Base-by-base conservation (phyloP, 352 stramenopile genomes). In the Phytophthora fragariaefolia region DNA sequence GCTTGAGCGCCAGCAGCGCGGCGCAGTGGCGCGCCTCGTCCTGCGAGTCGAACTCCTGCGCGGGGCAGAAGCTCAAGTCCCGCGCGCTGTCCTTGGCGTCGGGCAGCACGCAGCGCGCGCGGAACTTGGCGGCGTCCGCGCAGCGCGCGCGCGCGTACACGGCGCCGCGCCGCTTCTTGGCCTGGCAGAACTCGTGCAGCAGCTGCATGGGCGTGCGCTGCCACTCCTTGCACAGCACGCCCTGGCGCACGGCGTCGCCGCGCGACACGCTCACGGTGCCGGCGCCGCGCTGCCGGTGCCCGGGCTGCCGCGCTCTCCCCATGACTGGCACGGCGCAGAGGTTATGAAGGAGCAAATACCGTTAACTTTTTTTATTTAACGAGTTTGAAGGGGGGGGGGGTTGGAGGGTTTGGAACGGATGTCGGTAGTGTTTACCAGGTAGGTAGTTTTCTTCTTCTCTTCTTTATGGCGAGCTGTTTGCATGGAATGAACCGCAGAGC, bases 1-100 rank as follows among this genome's bases (percentile, higher is more conserved):
- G 87, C 38, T 97, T 80, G 20, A 99, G 77, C 43, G 96, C 97
- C 30, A 99, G 75, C 36, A 99, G 77, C 17, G 95, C 95, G 4
- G 83, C 86, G 52, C 87, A 95, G 77, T 98, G 92, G 63, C 97
- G 97, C 23, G 97, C 96, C 49, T 98, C 92, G 52, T 96, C 88
- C 38, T 86, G 60, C 17, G 83, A 76, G 4, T 86, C 74, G 45
- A 93, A 84, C 77, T 91, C 73, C 83, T 97, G 81, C 82, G 79
- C 78, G 1, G 96, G 95, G 20, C 86, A 89, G 69, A 99, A 97
- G 17, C 89, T 82, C 24, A 99, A 65, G 75, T 99, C 96, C 51
- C 99, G 98, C 26, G 95, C 85, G 15, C 76, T 85, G 68, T 96
- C 92, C 66, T 99, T 99, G 40, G 78, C 83, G 76, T 99, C 96